Percentiles rank a stretch among this genome's conserved stretches.
phyloP scores from a whole-genome alignment of 768 basidiomycete species.

The Phaffia australis region DNA sequence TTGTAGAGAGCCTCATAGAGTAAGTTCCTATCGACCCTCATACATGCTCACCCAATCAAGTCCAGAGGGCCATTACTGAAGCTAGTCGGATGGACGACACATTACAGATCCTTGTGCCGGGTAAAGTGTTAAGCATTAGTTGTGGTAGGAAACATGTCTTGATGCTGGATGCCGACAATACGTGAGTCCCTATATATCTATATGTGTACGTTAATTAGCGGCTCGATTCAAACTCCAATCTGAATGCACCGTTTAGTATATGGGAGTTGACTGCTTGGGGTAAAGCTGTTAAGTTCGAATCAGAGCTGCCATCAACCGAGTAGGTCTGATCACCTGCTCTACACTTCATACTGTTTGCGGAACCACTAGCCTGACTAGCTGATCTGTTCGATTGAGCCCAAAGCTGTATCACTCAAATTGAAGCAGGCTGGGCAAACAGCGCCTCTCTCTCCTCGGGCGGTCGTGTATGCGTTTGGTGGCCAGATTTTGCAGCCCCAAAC shows the following conservation, averaged over 20 bases:
- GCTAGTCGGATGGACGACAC: neutral
- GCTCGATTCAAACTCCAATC: neutral
- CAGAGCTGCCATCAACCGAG: neutral
- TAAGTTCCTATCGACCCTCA: too few relatives aligned
- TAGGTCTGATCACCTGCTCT: neutral
- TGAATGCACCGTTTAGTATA: neutral
- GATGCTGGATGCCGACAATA: slow-evolving; percentile 4
- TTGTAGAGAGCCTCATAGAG: too few relatives aligned
- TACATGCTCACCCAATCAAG: too few relatives aligned
- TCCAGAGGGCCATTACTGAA: too few relatives aligned
- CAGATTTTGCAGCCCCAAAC: neutral
- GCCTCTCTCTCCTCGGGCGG: slow-evolving; percentile 5
- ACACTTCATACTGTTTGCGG: neutral
- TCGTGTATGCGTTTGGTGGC: slow-evolving; percentile 2
- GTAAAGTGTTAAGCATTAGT: neutral
- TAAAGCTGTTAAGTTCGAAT: slow-evolving; percentile 6
- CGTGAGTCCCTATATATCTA: neutral
- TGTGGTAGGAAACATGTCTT: slow-evolving; percentile 13
- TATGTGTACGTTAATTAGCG: neutral
- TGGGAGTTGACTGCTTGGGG: slow-evolving; percentile 24
- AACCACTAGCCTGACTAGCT: neutral
- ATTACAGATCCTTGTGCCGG: slow-evolving; percentile 2
- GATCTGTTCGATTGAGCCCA: too few relatives aligned
- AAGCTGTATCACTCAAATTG: neutral
- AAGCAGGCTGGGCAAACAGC: slow-evolving; percentile 16